Conservation (phyloP, 2,329 filamentous ascomycete genomes). For the Aspergillus pseudonomiae region DNA sequence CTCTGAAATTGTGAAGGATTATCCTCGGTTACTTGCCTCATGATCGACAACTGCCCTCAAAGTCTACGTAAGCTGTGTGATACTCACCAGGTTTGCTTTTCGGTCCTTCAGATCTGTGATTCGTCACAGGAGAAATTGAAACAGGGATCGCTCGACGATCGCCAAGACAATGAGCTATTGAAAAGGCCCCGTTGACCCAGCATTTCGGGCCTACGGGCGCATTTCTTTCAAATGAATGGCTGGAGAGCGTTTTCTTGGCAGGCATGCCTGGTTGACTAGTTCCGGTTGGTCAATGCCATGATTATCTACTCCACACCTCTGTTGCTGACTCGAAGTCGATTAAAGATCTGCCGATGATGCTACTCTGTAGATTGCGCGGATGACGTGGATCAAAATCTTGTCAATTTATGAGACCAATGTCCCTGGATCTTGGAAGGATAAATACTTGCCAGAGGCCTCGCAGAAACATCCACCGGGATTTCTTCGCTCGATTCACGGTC, state of each 20-base stretch:
- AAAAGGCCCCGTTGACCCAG: not conserved
- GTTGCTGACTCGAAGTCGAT: not conserved
- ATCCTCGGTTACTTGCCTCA: not conserved
- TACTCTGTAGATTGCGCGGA: not conserved
- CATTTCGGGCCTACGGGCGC: not conserved
- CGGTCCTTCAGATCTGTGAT: not conserved
- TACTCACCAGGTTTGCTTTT: not conserved
- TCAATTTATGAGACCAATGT: not conserved
- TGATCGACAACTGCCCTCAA: not conserved
- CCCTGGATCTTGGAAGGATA: not conserved
- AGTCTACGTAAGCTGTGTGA: slow-evolving; percentile 6
- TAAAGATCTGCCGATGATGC: not conserved
- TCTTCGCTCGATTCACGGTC: not conserved
- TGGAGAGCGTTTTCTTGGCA: not conserved
- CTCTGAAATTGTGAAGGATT: not conserved
- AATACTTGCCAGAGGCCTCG: not conserved
- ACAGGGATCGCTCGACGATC: not conserved
- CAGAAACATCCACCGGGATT: not conserved
- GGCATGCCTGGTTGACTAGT: not conserved
- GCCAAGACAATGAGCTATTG: slow-evolving; percentile 1
- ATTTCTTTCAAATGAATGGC: not conserved
- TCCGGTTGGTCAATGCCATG: not conserved
- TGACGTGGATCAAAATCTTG: not conserved
- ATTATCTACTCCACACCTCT: not conserved
- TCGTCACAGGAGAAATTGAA: not conserved